Evolutionary conservation across 768 basidiomycete genomes (phyloP), one percentile per base, ranked within the genome.

Genomic region (Pisolithus sp.): DNA sequence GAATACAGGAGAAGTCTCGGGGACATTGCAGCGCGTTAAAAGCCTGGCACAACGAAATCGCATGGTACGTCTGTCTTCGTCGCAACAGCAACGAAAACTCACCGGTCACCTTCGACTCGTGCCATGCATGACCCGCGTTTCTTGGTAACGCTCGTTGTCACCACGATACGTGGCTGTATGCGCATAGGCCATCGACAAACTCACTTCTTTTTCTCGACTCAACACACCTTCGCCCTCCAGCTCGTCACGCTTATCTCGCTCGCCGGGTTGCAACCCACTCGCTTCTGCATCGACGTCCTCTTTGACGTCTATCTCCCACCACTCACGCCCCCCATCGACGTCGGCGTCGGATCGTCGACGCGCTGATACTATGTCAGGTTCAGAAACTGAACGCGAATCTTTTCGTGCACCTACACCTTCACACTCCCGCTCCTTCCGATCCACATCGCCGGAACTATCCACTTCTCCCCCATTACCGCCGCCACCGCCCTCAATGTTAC

Each of bases 381-480:
- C 87, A 2, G 89, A 90, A 65, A 91, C 89, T 0, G 89, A 91
- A 65, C 81, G 86, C 41, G 87, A 89, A 66, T 77, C 74, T 37
- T 59, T 65, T 37, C 65, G 65, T 62, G 68, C 64, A 7, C 62
- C 62, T 15, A 53, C 65, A 50, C 62, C 68, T 54, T 59, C 71
- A 43, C 59, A 59, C 61, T 55, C 64, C 26, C 51, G 58, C 50
- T 61, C 63, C n/a, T 63, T 62, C 39, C 66, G 66, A 2, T 72
- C 75, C 17, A 69, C 68, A 8, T 76, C 73, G 48, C 66, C 66
- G 21, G 73, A 73, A 40, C 65, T 65, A 42, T 57, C 69, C 17
- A 60, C 63, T 18, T 71, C 76, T 7, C 73, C 75, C 4, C 69
- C 72, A 0, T 64, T 68, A 12, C 34, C 34, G 12, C 12, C 34